Conservation (phyloP, 805 yeast genomes). For the Candida montana region DNA sequence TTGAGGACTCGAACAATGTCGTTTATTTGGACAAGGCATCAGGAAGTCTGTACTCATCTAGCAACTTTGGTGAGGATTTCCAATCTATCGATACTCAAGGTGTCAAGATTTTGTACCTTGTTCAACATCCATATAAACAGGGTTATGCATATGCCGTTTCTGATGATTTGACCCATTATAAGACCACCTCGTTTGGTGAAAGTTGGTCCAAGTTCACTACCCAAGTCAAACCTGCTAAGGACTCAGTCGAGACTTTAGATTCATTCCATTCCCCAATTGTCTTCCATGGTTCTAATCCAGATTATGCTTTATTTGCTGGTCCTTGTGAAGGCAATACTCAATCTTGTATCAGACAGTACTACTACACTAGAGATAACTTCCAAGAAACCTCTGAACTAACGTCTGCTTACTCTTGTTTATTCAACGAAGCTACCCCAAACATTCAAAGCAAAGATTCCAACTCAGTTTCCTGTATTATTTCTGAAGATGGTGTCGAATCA, state of each 20-base stretch:
- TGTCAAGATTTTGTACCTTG: constrained; percentile 24
- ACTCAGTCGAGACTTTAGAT: constrained; percentile 21
- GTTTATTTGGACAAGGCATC: constrained; percentile 20
- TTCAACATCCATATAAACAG: constrained; percentile 34
- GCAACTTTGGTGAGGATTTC: constrained; percentile 43
- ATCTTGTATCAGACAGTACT: constrained; percentile 33
- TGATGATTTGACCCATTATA: constrained; percentile 29
- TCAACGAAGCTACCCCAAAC: constrained; percentile 25
- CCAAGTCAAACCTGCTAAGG: constrained; percentile 24
- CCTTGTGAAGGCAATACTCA: constrained; percentile 27
- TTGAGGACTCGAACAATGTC: constrained; percentile 26
- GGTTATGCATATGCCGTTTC: constrained; percentile 36
- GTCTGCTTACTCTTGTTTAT: constrained; percentile 30
- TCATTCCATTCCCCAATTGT: constrained; percentile 23
- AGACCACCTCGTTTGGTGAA: constrained; percentile 37
- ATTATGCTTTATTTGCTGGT: constrained; percentile 34
- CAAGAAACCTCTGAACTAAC: constrained; percentile 26
- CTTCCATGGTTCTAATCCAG: constrained; percentile 36
- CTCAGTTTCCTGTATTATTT: constrained; percentile 39
- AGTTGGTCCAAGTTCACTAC: constrained; percentile 35
- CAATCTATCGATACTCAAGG: constrained; percentile 34
- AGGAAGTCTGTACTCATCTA: constrained; percentile 36
- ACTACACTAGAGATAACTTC: constrained; percentile 43
- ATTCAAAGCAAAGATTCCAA: constrained; percentile 23
- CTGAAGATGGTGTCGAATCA: constrained; percentile 32